Conservation (phyloP, 257 asterid genomes). For the Euphrasia confusa region DNA sequence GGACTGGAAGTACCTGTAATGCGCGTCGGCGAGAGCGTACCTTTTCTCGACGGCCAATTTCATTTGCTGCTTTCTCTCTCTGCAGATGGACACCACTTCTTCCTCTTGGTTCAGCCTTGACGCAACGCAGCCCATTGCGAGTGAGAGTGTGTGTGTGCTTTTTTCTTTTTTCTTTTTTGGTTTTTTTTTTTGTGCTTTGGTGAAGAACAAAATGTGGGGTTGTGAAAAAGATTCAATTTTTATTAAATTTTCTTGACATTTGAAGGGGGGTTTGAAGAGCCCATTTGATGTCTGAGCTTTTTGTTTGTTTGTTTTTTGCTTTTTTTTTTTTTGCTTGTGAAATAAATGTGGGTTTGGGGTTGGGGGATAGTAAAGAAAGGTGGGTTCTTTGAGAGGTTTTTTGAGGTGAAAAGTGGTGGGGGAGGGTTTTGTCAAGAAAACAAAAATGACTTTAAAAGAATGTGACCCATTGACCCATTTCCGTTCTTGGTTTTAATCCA, state of each 20-base stretch:
- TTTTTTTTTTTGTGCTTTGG: background rate
- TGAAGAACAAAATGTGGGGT: constrained; percentile 19
- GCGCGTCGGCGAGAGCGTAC: constrained; percentile 76
- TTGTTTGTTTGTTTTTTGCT: too few relatives aligned
- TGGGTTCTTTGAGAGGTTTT: too few relatives aligned
- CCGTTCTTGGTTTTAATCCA: constrained; percentile 18
- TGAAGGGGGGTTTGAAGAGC: constrained; percentile 20
- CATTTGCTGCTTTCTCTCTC: constrained; percentile 68
- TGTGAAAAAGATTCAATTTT: constrained; percentile 30
- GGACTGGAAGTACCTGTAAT: constrained; percentile 71
- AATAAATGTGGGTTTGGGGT: too few relatives aligned
- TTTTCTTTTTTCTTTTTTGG: background rate
- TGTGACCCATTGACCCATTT: constrained; percentile 27
- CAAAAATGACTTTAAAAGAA: constrained; percentile 31
- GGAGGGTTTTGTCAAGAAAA: constrained; percentile 16
- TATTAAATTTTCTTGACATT: constrained; percentile 19
- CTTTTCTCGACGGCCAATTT: constrained; percentile 81
- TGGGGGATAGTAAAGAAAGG: too few relatives aligned
- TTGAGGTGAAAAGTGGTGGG: background rate
- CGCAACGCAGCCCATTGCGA: constrained; percentile 79
- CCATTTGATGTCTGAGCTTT: constrained; percentile 25
- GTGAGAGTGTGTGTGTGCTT: background rate
- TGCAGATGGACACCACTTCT: constrained; percentile 80
- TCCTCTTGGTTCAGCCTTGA: constrained; percentile 70
- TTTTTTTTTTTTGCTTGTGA: too few relatives aligned